These are phyloP conservation scores for Piper betle DNA, from an alignment of 164 flowering plant species.

Conservation along the genomic window DNA sequence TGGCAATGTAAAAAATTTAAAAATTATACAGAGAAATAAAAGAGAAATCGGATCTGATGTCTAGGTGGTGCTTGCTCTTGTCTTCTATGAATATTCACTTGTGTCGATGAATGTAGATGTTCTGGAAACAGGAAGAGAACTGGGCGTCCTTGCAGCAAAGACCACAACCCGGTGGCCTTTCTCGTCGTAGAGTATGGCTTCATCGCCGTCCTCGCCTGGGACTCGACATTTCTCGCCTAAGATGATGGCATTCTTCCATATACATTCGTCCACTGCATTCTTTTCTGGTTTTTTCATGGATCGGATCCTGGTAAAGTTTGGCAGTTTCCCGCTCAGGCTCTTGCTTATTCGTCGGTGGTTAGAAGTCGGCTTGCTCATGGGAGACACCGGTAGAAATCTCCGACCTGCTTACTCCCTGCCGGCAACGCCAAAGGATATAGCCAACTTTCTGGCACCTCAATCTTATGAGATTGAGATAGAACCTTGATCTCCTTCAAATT, in stretches of 20 bases:
- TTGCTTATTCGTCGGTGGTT: conserved; percentile 5
- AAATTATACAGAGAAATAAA: too few relatives aligned
- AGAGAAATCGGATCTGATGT: too few relatives aligned
- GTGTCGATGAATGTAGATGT: conserved; percentile 11
- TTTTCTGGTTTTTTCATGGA: conserved; percentile 10
- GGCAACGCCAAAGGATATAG: conserved; percentile 1
- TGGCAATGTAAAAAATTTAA: too few relatives aligned
- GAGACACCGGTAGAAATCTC: background rate
- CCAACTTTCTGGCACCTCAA: background rate
- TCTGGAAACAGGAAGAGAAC: conserved; percentile 24
- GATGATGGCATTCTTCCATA: conserved; percentile 68
- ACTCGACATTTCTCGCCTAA: conserved; percentile 62
- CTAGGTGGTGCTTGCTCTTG: too few relatives aligned
- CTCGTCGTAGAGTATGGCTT: conserved; percentile 24
- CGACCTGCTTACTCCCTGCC: background rate
- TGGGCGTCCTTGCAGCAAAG: conserved; percentile 14
- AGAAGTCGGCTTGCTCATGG: background rate
- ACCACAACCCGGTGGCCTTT: conserved; percentile 33
- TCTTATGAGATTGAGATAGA: too few relatives aligned
- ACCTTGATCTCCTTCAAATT: background rate
- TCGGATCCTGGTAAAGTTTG: conserved; percentile 4
- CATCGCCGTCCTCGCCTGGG: conserved; percentile 36
- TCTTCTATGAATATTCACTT: background rate
- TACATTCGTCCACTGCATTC: conserved; percentile 24
- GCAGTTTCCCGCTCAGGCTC: conserved; percentile 19